A percentile compares a stretch with the other conserved stretches of the same genome.
phyloP scores from a whole-genome alignment of 2,329 filamentous ascomycete genomes.

The Laburnicola sp. region DNA sequence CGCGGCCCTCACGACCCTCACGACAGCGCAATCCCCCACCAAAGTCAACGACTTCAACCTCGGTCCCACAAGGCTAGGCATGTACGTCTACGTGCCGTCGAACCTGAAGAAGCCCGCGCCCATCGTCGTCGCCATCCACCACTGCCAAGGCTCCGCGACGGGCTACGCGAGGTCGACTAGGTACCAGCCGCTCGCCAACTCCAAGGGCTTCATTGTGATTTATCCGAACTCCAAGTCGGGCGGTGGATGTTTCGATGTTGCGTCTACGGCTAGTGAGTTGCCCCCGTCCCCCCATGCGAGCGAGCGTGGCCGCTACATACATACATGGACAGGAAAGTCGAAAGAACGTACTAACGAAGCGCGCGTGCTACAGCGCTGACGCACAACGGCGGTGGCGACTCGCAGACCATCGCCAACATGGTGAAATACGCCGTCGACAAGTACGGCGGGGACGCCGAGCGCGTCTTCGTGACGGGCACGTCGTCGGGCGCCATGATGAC shows the following conservation, averaged over 20 bases:
- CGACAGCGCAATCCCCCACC: conserved; percentile 21
- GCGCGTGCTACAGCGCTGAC: conserved; percentile 14
- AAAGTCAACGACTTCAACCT: conserved; percentile 47
- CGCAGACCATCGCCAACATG: conserved; percentile 26
- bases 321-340: no score
- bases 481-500: conserved; percentile 27
- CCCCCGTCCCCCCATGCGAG: background rate
- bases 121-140: conserved; percentile 25
- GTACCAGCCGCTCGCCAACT: conserved; percentile 18
- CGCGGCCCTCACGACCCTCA: conserved; percentile 10
- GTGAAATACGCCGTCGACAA: conserved; percentile 25
- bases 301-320: no score
- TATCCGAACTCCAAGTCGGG: conserved; percentile 25
- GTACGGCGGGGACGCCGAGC: conserved; percentile 20
- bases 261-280: conserved; percentile 20
- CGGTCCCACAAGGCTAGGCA: conserved; percentile 54
- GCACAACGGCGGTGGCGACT: conserved; percentile 28
- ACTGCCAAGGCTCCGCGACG: conserved; percentile 23
- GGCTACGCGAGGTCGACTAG: conserved; percentile 18
- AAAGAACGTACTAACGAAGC: background rate
- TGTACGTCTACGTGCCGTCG: conserved; percentile 55
- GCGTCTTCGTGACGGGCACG: conserved; percentile 18
- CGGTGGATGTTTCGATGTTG: conserved; percentile 28
- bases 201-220: conserved; percentile 24
- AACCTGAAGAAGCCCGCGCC: conserved; percentile 49